A percentile compares a stretch with the other conserved stretches of the same genome.
phyloP scores from a whole-genome alignment of 768 basidiomycete genomes.

The Lactifluus hygrophoroides region DNA sequence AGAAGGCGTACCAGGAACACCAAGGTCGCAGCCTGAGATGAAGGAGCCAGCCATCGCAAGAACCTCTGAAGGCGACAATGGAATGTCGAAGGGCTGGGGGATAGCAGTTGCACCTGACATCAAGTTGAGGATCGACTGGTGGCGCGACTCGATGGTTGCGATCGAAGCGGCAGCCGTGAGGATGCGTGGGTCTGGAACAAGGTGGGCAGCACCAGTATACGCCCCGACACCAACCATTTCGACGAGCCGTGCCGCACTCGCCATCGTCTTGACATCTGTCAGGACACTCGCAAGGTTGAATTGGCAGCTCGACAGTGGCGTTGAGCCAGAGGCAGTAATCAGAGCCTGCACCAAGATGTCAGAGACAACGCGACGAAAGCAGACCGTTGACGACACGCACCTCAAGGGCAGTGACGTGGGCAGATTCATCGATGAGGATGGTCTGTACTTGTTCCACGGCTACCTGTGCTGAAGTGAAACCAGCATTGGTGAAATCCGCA shows the following conservation, averaged over 20 bases:
- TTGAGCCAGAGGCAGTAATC: slow-evolving; percentile 45
- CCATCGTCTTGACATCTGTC: slow-evolving; percentile 60
- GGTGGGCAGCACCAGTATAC: slow-evolving; percentile 64
- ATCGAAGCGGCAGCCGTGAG: slow-evolving; percentile 65
- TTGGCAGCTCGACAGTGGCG: slow-evolving; percentile 47
- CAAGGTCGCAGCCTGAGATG: slow-evolving; percentile 60
- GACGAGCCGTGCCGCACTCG: slow-evolving; percentile 59
- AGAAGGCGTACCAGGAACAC: slow-evolving; percentile 39
- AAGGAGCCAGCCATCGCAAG: slow-evolving; percentile 61
- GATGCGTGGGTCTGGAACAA: slow-evolving; percentile 51
- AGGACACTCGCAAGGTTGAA: slow-evolving; percentile 63
- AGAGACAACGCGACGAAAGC: background rate
- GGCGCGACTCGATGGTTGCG: slow-evolving; percentile 74
- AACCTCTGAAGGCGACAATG: slow-evolving; percentile 60
- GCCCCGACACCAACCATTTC: slow-evolving; percentile 71
- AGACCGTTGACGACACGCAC: slow-evolving; percentile 25
- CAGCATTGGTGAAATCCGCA: slow-evolving; percentile 55
- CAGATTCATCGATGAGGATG: slow-evolving; percentile 55
- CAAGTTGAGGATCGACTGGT: slow-evolving; percentile 70
- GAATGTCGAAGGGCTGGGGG: slow-evolving; percentile 64
- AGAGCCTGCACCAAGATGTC: slow-evolving; percentile 29
- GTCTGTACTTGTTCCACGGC: slow-evolving; percentile 51
- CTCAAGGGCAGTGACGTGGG: slow-evolving; percentile 50
- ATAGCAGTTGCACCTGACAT: slow-evolving; percentile 52
- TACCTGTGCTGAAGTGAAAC: slow-evolving; percentile 47